These are phyloP conservation scores for Sordariomycetes sp. DNA, from an alignment of 2,329 filamentous ascomycete species.

Conservation along the genomic window DNA sequence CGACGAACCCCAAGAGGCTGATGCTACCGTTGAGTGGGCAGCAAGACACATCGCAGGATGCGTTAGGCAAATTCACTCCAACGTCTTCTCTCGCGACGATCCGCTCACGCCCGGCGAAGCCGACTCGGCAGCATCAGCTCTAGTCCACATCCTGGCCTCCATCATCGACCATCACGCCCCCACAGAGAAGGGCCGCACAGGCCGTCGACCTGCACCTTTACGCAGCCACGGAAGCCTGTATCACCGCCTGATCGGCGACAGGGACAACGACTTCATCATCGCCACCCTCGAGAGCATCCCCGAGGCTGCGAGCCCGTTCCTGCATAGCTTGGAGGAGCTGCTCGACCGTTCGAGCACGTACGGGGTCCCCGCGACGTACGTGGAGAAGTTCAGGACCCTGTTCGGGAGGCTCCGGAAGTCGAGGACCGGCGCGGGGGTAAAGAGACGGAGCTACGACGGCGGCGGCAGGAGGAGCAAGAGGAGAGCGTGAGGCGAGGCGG, in stretches of 20 bases:
- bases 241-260: slow-evolving; percentile 34
- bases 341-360: slow-evolving; percentile 20
- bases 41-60: slow-evolving; percentile 34
- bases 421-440: slow-evolving; percentile 16
- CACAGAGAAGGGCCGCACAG: no score
- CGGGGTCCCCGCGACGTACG: slow-evolving; percentile 23
- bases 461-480: slow-evolving; percentile 20
- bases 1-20: slow-evolving; percentile 11
- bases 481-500: slow-evolving; percentile 17
- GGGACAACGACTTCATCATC: slow-evolving; percentile 33
- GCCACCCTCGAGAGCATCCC: slow-evolving; percentile 32
- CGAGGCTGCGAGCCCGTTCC: slow-evolving; percentile 32
- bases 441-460: slow-evolving; percentile 18
- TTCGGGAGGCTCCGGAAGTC: slow-evolving; percentile 19
- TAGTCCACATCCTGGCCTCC: slow-evolving; percentile 36
- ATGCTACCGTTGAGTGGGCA: slow-evolving; percentile 35
- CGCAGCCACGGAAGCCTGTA: slow-evolving; percentile 36
- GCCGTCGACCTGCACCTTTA: slow-evolving; percentile 1
- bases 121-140: slow-evolving; percentile 33
- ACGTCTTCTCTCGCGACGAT: slow-evolving; percentile 26
- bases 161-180: slow-evolving; percentile 20
- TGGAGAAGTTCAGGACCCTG: slow-evolving; percentile 22
- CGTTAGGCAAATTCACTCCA: slow-evolving; percentile 30
- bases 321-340: slow-evolving; percentile 25
- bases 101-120: slow-evolving; percentile 28